These are phyloP conservation scores for Fusarium agapanthi DNA, from an alignment of 2,329 filamentous ascomycete genomes.

Conservation along the genomic window DNA sequence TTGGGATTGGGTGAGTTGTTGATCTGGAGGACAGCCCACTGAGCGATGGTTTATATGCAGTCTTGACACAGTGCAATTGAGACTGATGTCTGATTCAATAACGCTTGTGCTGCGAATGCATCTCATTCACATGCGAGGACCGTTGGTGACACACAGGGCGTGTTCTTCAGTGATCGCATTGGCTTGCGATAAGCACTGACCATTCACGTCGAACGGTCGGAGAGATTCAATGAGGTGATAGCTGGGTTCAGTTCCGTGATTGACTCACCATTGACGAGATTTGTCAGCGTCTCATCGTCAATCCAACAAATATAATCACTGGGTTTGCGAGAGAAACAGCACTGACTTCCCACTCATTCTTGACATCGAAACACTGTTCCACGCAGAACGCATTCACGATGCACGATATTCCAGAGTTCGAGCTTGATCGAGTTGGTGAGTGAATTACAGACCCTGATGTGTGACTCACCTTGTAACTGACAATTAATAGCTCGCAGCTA, in stretches of 20 bases:
- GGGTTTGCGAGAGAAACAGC: not conserved
- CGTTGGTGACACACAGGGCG: not conserved
- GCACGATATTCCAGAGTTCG: not conserved
- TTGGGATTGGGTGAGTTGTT: too few species aligned
- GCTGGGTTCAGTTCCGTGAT: not conserved
- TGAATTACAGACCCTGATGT: too few species aligned
- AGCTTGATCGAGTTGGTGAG: not conserved
- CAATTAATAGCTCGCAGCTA: not conserved
- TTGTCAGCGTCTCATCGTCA: not conserved
- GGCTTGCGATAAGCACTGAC: not conserved
- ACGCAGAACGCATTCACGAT: fast-evolving
- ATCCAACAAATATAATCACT: not conserved
- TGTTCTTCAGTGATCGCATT: not conserved
- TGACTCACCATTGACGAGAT: too few species aligned
- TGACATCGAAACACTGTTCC: fast-evolving
- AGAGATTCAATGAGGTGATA: not conserved
- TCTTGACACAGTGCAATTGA: too few species aligned
- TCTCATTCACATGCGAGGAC: not conserved
- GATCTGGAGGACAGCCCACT: fast-evolving
- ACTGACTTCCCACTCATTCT: fast-evolving
- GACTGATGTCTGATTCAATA: not conserved
- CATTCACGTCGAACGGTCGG: not conserved
- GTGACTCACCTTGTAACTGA: not conserved
- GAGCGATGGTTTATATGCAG: not conserved
- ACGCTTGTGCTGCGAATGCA: fast-evolving